phyloP scores from a whole-genome alignment of 2,329 filamentous ascomycete species.

The Aspergillus uvarum region DNA sequence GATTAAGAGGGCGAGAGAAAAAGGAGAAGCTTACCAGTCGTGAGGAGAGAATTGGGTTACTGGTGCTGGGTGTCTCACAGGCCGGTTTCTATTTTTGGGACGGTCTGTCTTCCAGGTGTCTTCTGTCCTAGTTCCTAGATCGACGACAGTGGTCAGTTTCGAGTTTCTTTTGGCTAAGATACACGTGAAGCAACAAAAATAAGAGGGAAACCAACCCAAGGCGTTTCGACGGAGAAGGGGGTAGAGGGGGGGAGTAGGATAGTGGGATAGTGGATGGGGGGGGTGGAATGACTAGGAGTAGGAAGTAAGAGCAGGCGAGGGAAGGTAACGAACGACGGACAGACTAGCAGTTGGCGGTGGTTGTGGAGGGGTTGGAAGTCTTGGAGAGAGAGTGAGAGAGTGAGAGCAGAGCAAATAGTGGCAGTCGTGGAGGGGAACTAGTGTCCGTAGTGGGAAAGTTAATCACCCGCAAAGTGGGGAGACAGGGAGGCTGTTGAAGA shows the following conservation, averaged over 20 bases:
- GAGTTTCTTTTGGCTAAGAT: slow-evolving; percentile 1
- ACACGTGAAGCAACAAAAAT: not conserved
- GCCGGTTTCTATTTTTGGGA: slow-evolving; percentile 18
- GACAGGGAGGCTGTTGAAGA: not conserved
- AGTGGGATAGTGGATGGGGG: no score
- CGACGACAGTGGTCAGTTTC: slow-evolving; percentile 4
- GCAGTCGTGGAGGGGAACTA: slow-evolving; percentile 10
- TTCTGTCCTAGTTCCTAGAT: slow-evolving; percentile 1
- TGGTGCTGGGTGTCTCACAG: slow-evolving; percentile 18
- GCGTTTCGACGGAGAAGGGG: not conserved
- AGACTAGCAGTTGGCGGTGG: no score
- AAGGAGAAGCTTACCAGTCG: slow-evolving; percentile 14
- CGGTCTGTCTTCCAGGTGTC: slow-evolving; percentile 3
- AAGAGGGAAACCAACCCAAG: not conserved
- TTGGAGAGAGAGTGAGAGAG: slow-evolving; percentile 13
- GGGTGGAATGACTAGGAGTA: not conserved
- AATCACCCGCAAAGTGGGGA: slow-evolving; percentile 21
- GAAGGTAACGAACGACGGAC: not conserved
- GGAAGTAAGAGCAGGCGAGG: not conserved
- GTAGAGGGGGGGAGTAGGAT: not conserved
- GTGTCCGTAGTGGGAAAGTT: slow-evolving; percentile 18
- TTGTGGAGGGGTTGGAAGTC: slow-evolving; percentile 17
- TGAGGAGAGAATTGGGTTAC: slow-evolving; percentile 5
- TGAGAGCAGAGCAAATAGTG: slow-evolving; percentile 5
- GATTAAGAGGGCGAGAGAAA: not conserved